phyloP scores from a whole-genome alignment of 2,329 filamentous ascomycete species.

The Fusarium miscanthi region DNA sequence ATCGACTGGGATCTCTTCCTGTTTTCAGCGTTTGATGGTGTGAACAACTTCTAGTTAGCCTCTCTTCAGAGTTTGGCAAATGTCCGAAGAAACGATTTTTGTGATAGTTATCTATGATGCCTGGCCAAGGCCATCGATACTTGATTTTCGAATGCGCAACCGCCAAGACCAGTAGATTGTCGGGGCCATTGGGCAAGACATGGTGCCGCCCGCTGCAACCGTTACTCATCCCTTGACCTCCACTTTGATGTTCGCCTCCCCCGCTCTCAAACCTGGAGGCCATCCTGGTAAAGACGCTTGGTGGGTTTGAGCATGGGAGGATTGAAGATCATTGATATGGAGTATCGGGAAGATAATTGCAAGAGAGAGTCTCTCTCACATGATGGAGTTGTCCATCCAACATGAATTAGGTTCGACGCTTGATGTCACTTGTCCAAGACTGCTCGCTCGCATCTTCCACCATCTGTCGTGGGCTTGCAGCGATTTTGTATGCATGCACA shows the following conservation, averaged over 20 bases:
- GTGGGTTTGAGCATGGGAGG: constrained; percentile 1
- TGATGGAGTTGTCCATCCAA: constrained; percentile 11
- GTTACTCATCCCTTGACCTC: constrained; percentile 34
- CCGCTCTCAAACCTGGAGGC: constrained; percentile 34
- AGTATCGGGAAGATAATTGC: neutral
- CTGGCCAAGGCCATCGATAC: constrained; percentile 3
- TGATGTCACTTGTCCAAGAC: neutral
- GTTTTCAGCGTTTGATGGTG: neutral
- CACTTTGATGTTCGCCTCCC: constrained; percentile 42
- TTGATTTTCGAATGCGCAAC: constrained; percentile 20
- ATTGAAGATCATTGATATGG: constrained; percentile 7
- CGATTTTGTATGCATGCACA: constrained; percentile 38
- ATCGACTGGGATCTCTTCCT: constrained; percentile 18
- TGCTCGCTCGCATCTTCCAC: constrained; percentile 28
- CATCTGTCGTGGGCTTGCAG: constrained; percentile 24
- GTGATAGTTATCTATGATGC: neutral
- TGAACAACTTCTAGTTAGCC: neutral
- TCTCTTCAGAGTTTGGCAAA: neutral
- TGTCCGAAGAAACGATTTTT: neutral
- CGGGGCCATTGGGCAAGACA: constrained; percentile 40
- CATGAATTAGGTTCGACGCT: constrained; percentile 1
- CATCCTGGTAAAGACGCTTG: constrained; percentile 17
- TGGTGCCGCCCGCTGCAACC: constrained; percentile 42
- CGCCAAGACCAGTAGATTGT: constrained; percentile 32
- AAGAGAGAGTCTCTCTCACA: neutral